Evolutionary conservation across 108 stramenopile species (phyloP), one percentile per base, ranked within the genome.

Genomic region (Cyclotella choctawhatcheeana): DNA sequence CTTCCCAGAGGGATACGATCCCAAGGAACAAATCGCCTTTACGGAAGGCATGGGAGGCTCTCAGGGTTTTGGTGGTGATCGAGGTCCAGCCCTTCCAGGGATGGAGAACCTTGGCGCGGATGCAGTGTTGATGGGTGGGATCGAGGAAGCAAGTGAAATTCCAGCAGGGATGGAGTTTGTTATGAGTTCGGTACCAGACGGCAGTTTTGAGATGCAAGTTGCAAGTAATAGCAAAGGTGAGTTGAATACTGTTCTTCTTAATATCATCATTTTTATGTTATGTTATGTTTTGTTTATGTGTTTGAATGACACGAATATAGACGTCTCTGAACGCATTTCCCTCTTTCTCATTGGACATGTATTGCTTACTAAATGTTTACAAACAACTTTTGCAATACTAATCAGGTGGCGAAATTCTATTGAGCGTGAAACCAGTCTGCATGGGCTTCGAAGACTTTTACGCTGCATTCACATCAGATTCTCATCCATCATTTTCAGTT

Each of bases 381-480:
- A 24, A 50, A 13, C 48, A 50, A 50, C 17, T 18, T 4, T n/a
- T 43, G 52, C 30, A 27, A 6, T 24, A 35, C 21, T 25, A 10
- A 5, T 48, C 27, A 47, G 80, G 70, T 3, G 61, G 68, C 21
- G 74, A 82, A 29, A 20, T 89, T 34, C 20, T 55, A 14, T 67
- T 93, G 16, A 71, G 60, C 18, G 85, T 91, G 40, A 67, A 73
- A 43, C 89, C 93, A 12, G 76, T 88, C 25, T 94, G 93, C 64
- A 94, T 94, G 93, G 86, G 86, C 17, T 94, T 90, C 71, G 93
- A 94, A 74, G 93, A 94, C 77, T 94, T 76, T 51, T 94, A 74
- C 65, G 90, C 90, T 16, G 82, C 83, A 21, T 94, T 91, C 66
- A 58, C 86, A 1, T 0, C 73, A 3, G 89, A 78, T 32, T 90